Evolutionary conservation across 768 basidiomycete species (phyloP), one percentile per base, ranked within the genome.

Genomic region (Candolleomyces eurysporus): DNA sequence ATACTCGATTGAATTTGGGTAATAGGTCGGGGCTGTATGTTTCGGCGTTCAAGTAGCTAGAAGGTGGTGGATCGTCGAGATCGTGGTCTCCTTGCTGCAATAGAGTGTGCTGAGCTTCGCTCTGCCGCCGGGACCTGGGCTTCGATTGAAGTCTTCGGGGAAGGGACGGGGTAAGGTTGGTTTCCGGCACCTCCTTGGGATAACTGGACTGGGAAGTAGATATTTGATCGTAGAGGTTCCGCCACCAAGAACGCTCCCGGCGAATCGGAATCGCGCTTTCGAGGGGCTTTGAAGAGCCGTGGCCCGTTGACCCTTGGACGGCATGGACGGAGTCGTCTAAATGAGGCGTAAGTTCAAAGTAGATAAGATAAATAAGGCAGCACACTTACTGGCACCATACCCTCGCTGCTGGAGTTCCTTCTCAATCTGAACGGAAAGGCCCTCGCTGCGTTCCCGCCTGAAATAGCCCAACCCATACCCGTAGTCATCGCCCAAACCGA

Each of bases 191-290:
- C 57, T 66, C 67, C 40, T 75, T 71, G 19, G 66, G 60, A 32
- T 77, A 76, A 11, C 72, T 73, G 17, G 26, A 26, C 26, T 26
- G 26, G 26, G 26, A 26, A 4, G 74, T 66, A 13, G 85, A 85
- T 36, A 86, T 64, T 19, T 82, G 80, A 63, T 78, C 69, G 68
- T 86, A 86, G 16, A 84, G 69, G 55, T 71, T 78, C 17, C 79
- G 79, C 86, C 86, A 87, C 85, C 85, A 87, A 0, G 85, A 84
- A 2, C 75, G 71, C 61, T 43, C 39, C 9, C 54, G 39, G 17
- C 31, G 54, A 17, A 36, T 10, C 4, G 13, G 39, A 22, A 7
- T 21, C 14, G 4, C 54, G 6, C 10, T 13, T 43, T 40, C 17
- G 19, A 8, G 8, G 49, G n/a, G 49, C 10, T 48, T 40, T 13